A percentile compares a stretch with the other conserved stretches of the same genome.
Evolutionary conservation across 2,329 filamentous ascomycete species (phyloP).

Genomic region (Aspergillus aculeatinus): DNA sequence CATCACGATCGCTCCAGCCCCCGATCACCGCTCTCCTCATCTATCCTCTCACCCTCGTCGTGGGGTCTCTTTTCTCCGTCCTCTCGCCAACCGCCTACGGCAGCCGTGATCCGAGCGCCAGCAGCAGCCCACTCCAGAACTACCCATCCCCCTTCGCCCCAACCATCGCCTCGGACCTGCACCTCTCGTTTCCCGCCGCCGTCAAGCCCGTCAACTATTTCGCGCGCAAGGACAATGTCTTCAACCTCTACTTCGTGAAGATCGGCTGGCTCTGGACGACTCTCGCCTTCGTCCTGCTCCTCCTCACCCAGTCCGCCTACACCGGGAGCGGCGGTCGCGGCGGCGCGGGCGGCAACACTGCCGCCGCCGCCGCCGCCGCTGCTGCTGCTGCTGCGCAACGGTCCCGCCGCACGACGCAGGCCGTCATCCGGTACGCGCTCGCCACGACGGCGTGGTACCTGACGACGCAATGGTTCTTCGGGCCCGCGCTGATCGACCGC

Average conservation of each 20-base stretch:
- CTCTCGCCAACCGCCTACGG: conserved; percentile 70
- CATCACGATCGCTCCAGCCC: conserved; percentile 8
- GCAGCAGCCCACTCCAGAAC: conserved; percentile 43
- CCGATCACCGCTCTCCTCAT: conserved; percentile 56
- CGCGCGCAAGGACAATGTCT: conserved; percentile 85
- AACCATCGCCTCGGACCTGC: conserved; percentile 31
- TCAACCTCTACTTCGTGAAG: conserved; percentile 95
- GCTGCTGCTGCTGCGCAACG: conserved; percentile 38
- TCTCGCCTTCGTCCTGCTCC: conserved; percentile 67
- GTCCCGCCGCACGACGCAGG: conserved; percentile 55
- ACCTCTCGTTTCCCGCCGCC: conserved; percentile 20
- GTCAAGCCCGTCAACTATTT: conserved; percentile 65
- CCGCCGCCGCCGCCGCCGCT: conserved; percentile 35
- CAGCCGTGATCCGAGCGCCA: conserved; percentile 13
- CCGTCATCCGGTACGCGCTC: conserved; percentile 65
- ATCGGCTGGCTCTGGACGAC: conserved; percentile 92
- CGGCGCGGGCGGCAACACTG: neutral
- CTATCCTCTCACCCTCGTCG: conserved; percentile 75
- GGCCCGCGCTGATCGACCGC: conserved; percentile 83
- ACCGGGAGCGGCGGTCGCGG: conserved; percentile 11
- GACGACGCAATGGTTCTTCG: conserved; percentile 96
- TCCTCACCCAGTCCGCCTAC: conserved; percentile 64
- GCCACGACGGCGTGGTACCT: conserved; percentile 79
- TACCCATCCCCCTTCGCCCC: conserved; percentile 57
- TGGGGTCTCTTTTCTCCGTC: conserved; percentile 77